phyloP scores from a whole-genome alignment of 192 early-diverging fungal species.

The Dispira parvispora region DNA sequence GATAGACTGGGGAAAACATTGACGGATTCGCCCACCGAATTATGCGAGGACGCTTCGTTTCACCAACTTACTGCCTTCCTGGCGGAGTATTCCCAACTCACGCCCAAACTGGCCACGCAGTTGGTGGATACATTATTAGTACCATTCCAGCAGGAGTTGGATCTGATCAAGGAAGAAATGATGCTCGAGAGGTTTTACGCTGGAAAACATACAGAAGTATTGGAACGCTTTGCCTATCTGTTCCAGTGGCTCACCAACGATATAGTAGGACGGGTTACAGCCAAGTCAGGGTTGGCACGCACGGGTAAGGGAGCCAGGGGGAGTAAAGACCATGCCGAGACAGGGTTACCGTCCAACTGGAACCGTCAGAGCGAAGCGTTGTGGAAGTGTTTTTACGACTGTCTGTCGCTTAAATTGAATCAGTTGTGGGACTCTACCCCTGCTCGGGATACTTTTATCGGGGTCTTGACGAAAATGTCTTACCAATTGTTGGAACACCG shows the following conservation, averaged over 20 bases:
- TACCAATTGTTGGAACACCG: slow-evolving; percentile 68
- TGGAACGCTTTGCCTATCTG: slow-evolving; percentile 74
- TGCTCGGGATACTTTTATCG: slow-evolving; percentile 48
- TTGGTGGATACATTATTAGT: slow-evolving; percentile 49
- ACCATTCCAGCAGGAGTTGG: slow-evolving; percentile 52
- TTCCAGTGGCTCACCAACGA: slow-evolving; percentile 63
- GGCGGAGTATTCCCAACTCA: slow-evolving; percentile 20
- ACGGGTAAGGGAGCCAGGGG: slow-evolving; percentile 18
- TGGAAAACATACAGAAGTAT: slow-evolving; percentile 35
- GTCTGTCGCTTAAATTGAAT: slow-evolving; percentile 39
- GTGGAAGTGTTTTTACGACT: slow-evolving; percentile 33
- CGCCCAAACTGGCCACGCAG: slow-evolving; percentile 26
- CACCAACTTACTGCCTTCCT: slow-evolving; percentile 22
- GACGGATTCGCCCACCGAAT: background rate
- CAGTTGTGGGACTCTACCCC: slow-evolving; percentile 53
- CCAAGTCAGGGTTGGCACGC: slow-evolving; percentile 25
- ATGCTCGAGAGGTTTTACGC: slow-evolving; percentile 48
- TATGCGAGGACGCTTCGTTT: background rate
- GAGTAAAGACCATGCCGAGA: slow-evolving; percentile 32
- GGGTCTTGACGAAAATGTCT: slow-evolving; percentile 56
- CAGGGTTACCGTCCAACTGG: slow-evolving; percentile 40
- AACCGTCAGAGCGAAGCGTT: slow-evolving; percentile 24
- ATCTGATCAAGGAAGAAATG: slow-evolving; percentile 38
- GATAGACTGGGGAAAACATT: slow-evolving; percentile 15
- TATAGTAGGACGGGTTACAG: slow-evolving; percentile 31